These are phyloP conservation scores for Sechiopsis laciniata DNA, from an alignment of 306 rosid genomes.

Conservation along the genomic window DNA sequence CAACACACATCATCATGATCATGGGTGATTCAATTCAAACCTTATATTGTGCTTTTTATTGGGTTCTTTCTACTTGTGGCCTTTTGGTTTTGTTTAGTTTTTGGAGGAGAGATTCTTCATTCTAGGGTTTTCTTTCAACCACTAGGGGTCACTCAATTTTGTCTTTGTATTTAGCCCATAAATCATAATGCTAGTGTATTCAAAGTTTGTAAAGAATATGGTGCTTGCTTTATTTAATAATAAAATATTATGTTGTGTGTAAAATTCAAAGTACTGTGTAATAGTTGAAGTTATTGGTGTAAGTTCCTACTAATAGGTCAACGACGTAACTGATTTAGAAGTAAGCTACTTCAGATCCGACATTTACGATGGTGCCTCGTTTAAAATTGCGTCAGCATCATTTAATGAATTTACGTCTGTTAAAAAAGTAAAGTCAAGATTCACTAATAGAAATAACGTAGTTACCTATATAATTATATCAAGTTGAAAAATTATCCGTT, in stretches of 20 bases:
- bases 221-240: conserved; percentile 1
- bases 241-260: neutral
- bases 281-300: neutral
- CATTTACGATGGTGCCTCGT: too few species aligned
- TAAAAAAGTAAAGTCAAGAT: too few species aligned
- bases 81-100: neutral
- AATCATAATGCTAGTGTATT: neutral
- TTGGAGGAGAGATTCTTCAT: neutral
- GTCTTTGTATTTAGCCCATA: neutral
- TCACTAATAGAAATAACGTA: neutral
- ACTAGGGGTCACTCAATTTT: neutral
- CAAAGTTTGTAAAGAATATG: neutral
- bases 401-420: too few species aligned
- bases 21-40: conserved; percentile 1
- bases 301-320: neutral
- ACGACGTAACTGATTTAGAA: too few species aligned
- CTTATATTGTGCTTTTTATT: neutral
- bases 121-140: neutral
- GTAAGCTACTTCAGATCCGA: too few species aligned
- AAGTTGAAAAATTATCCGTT: too few species aligned
- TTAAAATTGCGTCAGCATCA: too few species aligned
- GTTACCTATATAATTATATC: too few species aligned
- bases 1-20: neutral
- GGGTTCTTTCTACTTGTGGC: neutral
- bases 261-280: neutral